phyloP scores from a whole-genome alignment of 2,329 filamentous ascomycete genomes.

The Paraconiothyrium sp. region DNA sequence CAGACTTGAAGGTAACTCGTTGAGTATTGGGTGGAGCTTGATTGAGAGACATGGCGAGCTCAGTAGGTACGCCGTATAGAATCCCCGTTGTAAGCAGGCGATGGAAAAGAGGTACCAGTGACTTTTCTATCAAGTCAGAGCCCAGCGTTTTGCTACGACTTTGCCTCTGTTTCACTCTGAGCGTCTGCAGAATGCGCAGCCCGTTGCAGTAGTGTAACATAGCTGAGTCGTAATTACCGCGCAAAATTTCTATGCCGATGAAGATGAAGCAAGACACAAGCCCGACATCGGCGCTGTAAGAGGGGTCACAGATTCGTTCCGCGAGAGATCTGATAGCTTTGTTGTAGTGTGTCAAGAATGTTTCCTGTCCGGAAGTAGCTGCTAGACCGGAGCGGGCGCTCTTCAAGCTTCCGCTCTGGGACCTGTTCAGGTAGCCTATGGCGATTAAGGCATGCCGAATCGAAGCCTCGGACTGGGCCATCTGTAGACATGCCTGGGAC shows the following conservation, averaged over 20 bases:
- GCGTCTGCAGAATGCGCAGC: constrained; percentile 46
- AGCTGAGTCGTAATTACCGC: constrained; percentile 53
- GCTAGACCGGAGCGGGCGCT: constrained; percentile 25
- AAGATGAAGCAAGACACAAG: constrained; percentile 57
- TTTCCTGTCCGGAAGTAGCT: constrained; percentile 25
- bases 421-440: constrained; percentile 48
- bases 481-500: constrained; percentile 53
- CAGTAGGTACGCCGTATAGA: constrained; percentile 28
- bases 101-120: constrained; percentile 34
- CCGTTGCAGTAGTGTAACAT: constrained; percentile 57
- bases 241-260: constrained; percentile 55
- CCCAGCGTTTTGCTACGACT: neutral
- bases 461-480: constrained; percentile 53
- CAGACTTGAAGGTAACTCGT: constrained; percentile 16
- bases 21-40: constrained; percentile 13
- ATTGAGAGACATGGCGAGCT: constrained; percentile 20
- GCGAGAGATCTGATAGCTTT: constrained; percentile 51
- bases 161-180: constrained; percentile 13
- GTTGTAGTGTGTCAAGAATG: constrained; percentile 53
- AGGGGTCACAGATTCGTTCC: constrained; percentile 40
- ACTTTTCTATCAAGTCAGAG: constrained; percentile 25
- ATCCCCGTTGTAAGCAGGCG: constrained; percentile 29
- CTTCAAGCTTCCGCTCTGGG: constrained; percentile 33
- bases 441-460: constrained; percentile 57
- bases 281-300: constrained; percentile 45